These are phyloP conservation scores for Aureobasidium sp. DNA, from an alignment of 2,329 filamentous ascomycete genomes.

Conservation along the genomic window DNA sequence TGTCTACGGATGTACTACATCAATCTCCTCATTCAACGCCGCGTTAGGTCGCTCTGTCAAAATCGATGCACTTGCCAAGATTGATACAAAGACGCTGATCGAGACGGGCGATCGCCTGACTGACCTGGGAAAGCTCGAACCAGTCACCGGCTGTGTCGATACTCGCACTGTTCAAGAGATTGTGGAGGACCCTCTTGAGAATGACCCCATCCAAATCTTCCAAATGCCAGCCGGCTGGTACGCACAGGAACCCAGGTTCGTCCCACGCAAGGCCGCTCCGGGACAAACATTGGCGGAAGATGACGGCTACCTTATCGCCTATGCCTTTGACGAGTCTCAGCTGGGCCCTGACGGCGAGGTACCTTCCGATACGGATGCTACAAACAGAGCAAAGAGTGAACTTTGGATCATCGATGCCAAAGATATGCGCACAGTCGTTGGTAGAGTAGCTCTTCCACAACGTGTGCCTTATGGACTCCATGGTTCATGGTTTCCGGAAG, in stretches of 20 bases:
- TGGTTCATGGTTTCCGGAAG: conserved; percentile 51
- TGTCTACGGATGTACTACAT: conserved; percentile 59
- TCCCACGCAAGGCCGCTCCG: conserved; percentile 34
- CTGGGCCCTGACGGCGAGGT: conserved; percentile 30
- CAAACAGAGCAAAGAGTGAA: conserved; percentile 42
- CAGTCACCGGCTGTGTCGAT: conserved; percentile 55
- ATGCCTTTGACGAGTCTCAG: conserved; percentile 61
- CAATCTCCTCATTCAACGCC: conserved; percentile 46
- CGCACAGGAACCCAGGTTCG: conserved; percentile 59
- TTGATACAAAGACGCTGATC: conserved; percentile 49
- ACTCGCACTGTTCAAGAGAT: conserved; percentile 46
- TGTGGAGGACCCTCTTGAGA: conserved; percentile 29
- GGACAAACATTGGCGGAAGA: conserved; percentile 41
- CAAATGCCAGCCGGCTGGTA: conserved; percentile 51
- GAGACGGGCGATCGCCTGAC: conserved; percentile 35
- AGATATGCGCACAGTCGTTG: conserved; percentile 52
- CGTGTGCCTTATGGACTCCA: conserved; percentile 63
- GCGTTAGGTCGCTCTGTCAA: conserved; percentile 57
- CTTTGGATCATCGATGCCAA: conserved; percentile 60
- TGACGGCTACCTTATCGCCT: conserved; percentile 58
- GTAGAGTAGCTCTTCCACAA: conserved; percentile 51
- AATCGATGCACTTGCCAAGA: conserved; percentile 56
- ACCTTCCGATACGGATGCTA: conserved; percentile 30
- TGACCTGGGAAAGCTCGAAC: conserved; percentile 24
- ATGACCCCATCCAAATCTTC: conserved; percentile 55